Conservation (phyloP, 1,284 basidiomycete species). For the Grifola frondosa region DNA sequence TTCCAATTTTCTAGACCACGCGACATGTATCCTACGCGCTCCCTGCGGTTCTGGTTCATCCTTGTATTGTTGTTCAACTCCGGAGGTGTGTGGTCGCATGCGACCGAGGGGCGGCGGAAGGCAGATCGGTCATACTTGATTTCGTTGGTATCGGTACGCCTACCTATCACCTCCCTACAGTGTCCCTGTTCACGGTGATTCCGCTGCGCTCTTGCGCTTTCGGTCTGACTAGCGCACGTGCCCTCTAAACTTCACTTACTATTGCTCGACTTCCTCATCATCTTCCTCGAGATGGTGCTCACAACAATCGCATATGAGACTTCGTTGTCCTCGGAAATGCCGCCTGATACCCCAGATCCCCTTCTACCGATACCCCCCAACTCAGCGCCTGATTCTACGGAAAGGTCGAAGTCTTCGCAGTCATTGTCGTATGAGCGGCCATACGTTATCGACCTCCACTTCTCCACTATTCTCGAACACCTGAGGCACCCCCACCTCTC, state of each 20-base stretch:
- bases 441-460: constrained; percentile 61
- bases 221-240: constrained; percentile 43
- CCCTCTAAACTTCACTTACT: constrained; percentile 66
- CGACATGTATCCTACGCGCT: constrained; percentile 57
- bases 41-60: constrained; percentile 63
- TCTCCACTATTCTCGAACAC: constrained; percentile 50
- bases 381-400: too few relatives aligned
- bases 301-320: constrained; percentile 68
- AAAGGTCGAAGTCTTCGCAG: too few relatives aligned
- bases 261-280: constrained; percentile 62
- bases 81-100: constrained; percentile 61
- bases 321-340: constrained; percentile 33
- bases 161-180: not conserved
- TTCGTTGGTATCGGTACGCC: constrained; percentile 73
- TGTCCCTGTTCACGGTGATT: not conserved
- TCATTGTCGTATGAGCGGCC: too few relatives aligned
- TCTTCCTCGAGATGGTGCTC: constrained; percentile 62
- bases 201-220: not conserved
- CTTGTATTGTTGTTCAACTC: constrained; percentile 58
- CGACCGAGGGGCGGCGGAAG: constrained; percentile 48
- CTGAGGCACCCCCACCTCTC: constrained; percentile 49
- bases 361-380: constrained; percentile 29
- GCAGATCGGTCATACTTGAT: constrained; percentile 64
- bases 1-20: constrained; percentile 63
- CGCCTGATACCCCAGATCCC: constrained; percentile 34